Base-by-base conservation (phyloP, 2,329 filamentous ascomycete genomes). In the Microdochium nivale region DNA sequence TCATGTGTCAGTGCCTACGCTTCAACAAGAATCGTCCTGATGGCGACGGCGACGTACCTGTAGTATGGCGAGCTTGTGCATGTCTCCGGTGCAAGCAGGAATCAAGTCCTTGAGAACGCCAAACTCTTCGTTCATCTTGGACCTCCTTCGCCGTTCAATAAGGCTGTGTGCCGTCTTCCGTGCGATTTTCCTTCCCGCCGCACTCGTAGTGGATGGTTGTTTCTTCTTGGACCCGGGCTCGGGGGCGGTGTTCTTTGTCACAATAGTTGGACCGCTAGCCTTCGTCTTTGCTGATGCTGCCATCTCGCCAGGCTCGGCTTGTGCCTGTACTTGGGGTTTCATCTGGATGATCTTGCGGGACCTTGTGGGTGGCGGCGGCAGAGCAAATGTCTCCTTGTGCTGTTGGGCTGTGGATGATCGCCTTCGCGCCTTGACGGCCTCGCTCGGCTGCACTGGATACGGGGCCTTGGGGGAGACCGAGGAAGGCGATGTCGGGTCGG, bases 81-180 rank as follows among this genome's bases (percentile, higher is more conserved):
- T 97, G 63, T 97, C 92, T 7, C 90, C 91, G n/a, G 81, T 83
- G 67, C 94, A 97, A 2, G 94, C 92, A 1, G 94, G 94, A 52
- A 97, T 95, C 88, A 99, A 90, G 61, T 86, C 81, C 71, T 97
- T 97, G 58, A 97, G 72, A 16, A 95, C 87, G 2, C 84, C 87
- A 71, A 97, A 97, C 70, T 97, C 94, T 67, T 97, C 92, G 60
- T 99, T 97, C 92, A 97, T 99, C 75, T 97, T 99, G 13, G 89
- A 95, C 55, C 94, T 78, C 60, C 94, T 76, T 53, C 92, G 76
- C 47, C 94, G 78, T 72, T 99, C 94, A 60, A 97, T 99, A 58
- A 97, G 71, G 62, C 90, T 96, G 65, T 99, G 94, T 11, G 94
- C 94, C 1, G 92, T 97, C 72, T 96, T 97, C 58, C 94, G 81